These are phyloP conservation scores for Bryum argenteum DNA, from an alignment of 225 moss, liverwort and hornwort species.

Conservation along the genomic window DNA sequence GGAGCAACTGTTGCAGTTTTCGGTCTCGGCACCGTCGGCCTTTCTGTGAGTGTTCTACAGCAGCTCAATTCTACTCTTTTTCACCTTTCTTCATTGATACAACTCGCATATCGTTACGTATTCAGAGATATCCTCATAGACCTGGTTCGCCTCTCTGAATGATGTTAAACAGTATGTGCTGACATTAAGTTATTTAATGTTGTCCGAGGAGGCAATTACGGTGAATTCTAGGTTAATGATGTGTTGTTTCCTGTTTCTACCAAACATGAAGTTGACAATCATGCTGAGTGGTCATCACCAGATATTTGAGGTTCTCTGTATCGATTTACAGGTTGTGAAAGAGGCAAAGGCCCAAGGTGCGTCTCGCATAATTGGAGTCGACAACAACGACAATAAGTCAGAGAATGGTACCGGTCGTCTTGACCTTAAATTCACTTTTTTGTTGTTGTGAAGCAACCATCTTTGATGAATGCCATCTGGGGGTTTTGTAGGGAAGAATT, in stretches of 20 bases:
- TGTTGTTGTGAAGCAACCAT: neutral
- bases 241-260: too few relatives aligned
- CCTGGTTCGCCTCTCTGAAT: too few relatives aligned
- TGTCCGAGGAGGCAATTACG: too few relatives aligned
- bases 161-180: too few relatives aligned
- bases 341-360: constrained; percentile 76
- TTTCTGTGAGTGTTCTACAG: constrained; percentile 62
- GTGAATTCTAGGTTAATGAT: too few relatives aligned
- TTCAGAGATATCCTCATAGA: too few relatives aligned
- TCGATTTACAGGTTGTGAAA: constrained; percentile 69
- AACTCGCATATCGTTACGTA: too few relatives aligned
- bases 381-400: constrained; percentile 54
- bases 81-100: too few relatives aligned
- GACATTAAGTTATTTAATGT: too few relatives aligned
- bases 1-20: constrained; percentile 79
- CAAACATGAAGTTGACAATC: too few relatives aligned
- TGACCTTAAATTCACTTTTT: neutral
- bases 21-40: constrained; percentile 85
- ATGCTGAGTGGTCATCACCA: neutral
- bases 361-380: constrained; percentile 85
- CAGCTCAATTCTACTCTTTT: too few relatives aligned
- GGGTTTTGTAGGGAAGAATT: constrained; percentile 58
- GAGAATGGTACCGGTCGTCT: constrained; percentile 54
- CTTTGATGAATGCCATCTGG: constrained; percentile 15
- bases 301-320: neutral